Evolutionary conservation across 495 filamentous ascomycete genomes (phyloP), one percentile per base, ranked within the genome.

Genomic region (Neurospora hispaniola): DNA sequence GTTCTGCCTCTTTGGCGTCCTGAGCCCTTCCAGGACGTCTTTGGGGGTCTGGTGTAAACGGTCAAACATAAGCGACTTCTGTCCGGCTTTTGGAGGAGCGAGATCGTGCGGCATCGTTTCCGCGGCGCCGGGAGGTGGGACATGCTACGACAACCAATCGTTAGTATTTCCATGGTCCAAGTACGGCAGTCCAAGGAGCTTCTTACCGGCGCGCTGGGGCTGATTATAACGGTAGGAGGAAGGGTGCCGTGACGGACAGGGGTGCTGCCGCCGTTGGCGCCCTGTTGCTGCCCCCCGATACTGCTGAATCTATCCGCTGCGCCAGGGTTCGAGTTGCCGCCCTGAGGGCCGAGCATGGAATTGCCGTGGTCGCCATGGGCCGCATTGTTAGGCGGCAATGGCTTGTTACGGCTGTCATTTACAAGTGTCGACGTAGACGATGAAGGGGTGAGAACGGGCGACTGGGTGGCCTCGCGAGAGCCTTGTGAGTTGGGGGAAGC

Each of bases 51-150:
- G 91, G 76, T 97, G 93, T 66, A 98, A 88, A 68, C 94, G 89
- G 80, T 98, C 93, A 81, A 95, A 97, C 75, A 97, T 89, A 76
- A 93, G 80, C 6, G 93, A 94, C 82, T 98, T 99, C 76, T 89
- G 87, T 35, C 92, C 92, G 48, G 89, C 88, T 79, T 96, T 93
- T 1, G 96, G 96, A 41, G 96, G 96, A 40, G 94, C 94, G 71
- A 99, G 92, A 80, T 99, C 96, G 76, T 94, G 93, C 44, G 96
- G 96, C 96, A 99, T 98, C 1, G 95, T 97, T 84, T 99, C 96
- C 68, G 94, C 90, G 62, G 94, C 92, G 73, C 96, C 96, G 69
- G 96, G 96, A 71, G 93, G 94, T 74, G 96, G 94, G 42, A 93
- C 86, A 85, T 99, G 96, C 94, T 98, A 78, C 73, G 38, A 70